Conservation (phyloP, 768 basidiomycete genomes). For the Royoungia palumana region DNA sequence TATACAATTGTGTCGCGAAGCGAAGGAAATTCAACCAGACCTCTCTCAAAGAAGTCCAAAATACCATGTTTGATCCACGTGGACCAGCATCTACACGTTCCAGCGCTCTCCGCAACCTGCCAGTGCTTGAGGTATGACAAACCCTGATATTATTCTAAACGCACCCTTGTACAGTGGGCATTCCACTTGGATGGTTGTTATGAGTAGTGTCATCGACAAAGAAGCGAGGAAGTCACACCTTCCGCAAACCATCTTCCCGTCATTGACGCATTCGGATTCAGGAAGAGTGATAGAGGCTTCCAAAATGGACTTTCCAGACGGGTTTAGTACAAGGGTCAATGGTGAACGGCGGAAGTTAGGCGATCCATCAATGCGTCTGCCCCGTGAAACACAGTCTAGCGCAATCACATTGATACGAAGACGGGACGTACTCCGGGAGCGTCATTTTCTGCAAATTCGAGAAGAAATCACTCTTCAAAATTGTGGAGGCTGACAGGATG, state of each 20-base stretch:
- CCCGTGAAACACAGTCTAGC: slow-evolving; percentile 1
- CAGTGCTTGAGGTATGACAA: slow-evolving; percentile 1
- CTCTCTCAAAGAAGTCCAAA: slow-evolving; percentile 96
- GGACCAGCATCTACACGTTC: slow-evolving; percentile 77
- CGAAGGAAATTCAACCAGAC: slow-evolving; percentile 36
- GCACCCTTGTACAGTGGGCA: slow-evolving; percentile 87
- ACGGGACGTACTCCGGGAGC: slow-evolving; percentile 71
- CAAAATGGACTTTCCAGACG: slow-evolving; percentile 26
- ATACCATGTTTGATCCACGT: slow-evolving; percentile 68
- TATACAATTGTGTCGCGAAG: not conserved
- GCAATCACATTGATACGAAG: not conserved
- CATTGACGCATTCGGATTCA: slow-evolving; percentile 31
- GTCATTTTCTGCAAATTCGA: slow-evolving; percentile 95
- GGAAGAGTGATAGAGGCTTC: slow-evolving; percentile 34
- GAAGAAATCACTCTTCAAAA: slow-evolving; percentile 95
- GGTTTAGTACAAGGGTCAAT: slow-evolving; percentile 45
- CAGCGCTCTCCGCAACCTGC: slow-evolving; percentile 74
- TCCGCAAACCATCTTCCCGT: slow-evolving; percentile 71
- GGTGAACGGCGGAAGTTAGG: slow-evolving; percentile 90
- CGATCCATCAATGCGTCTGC: slow-evolving; percentile 84
- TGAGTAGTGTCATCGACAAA: slow-evolving; percentile 22
- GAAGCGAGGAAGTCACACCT: slow-evolving; percentile 44
- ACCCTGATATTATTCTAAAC: not conserved
- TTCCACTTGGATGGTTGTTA: slow-evolving; percentile 55
- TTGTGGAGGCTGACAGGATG: slow-evolving; percentile 87